phyloP scores from a whole-genome alignment of 164 flowering plant species.

The Brasenia schreberi region DNA sequence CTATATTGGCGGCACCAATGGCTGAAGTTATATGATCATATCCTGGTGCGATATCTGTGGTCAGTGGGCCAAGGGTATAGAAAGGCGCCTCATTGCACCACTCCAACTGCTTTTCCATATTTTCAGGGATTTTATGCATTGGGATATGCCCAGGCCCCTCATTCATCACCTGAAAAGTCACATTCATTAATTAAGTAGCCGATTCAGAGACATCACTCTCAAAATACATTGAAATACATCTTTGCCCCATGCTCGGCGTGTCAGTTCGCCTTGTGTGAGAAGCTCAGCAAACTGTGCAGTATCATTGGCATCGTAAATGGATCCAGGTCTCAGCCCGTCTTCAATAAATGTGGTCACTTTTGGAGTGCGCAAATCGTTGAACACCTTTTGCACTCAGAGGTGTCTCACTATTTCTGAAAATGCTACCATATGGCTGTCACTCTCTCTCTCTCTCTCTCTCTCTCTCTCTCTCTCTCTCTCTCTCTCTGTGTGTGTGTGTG shows the following conservation, averaged over 20 bases:
- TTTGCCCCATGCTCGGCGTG: conserved; percentile 97
- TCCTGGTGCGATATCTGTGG: conserved; percentile 99
- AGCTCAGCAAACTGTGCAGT: conserved; percentile 99
- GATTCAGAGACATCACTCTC: no score
- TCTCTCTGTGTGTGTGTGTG: no score
- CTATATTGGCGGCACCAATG: conserved; percentile 98
- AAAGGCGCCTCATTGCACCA: conserved; percentile 99
- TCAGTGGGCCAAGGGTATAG: conserved; percentile 96
- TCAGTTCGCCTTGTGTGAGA: conserved; percentile 95
- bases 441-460: no score
- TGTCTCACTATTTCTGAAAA: no score
- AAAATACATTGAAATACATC: no score
- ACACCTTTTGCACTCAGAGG: no score
- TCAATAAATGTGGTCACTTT: no score
- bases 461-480: no score
- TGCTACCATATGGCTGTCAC: no score
- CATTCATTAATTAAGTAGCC: no score
- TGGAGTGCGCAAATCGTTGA: no score
- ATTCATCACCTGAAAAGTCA: conserved; percentile 88
- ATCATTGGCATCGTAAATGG: conserved; percentile 98
- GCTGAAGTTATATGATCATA: conserved; percentile 99
- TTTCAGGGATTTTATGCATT: conserved; percentile 96
- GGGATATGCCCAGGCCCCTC: conserved; percentile 99
- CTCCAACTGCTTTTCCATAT: conserved; percentile 95
- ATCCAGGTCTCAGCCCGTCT: conserved; percentile 97